phyloP scores from a whole-genome alignment of 345 rosid species.

The Pugionium dolabratum region DNA sequence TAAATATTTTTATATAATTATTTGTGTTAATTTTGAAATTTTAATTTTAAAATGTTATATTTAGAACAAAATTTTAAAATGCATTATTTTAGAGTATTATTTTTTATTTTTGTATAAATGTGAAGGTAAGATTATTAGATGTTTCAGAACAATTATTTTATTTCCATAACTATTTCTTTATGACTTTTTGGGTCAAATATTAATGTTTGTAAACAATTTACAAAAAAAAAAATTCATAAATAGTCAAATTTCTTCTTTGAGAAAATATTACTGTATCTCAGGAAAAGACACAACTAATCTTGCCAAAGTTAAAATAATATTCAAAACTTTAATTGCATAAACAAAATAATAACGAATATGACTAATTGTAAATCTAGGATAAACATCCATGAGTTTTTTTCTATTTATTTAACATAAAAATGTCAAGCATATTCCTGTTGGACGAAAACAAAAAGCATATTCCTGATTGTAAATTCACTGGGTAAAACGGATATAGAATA shows the following conservation, averaged over 20 bases:
- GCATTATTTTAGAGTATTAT: too few relatives aligned
- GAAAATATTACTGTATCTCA: not conserved
- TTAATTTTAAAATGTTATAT: too few relatives aligned
- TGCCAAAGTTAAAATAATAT: constrained; percentile 7
- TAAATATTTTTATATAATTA: too few relatives aligned
- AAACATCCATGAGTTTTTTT: not conserved
- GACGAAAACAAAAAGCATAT: constrained; percentile 17
- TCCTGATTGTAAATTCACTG: constrained; percentile 13
- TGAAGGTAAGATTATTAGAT: not conserved
- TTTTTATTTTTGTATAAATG: too few relatives aligned
- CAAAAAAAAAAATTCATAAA: not conserved
- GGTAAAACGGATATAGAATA: not conserved
- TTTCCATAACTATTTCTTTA: constrained; percentile 7
- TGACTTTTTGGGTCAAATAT: constrained; percentile 8
- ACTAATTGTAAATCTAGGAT: not conserved
- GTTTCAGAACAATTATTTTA: too few relatives aligned
- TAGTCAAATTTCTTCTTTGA: not conserved
- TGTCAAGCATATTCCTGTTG: constrained; percentile 19
- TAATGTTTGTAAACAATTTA: constrained; percentile 6
- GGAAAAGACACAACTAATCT: not conserved
- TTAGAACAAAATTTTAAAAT: too few relatives aligned
- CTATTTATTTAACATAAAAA: not conserved
- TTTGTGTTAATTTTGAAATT: too few relatives aligned
- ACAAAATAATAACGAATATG: not conserved
- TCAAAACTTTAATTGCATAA: not conserved